phyloP scores from a whole-genome alignment of 495 filamentous ascomycete species.

The Melanomma pulvis-pyrius region DNA sequence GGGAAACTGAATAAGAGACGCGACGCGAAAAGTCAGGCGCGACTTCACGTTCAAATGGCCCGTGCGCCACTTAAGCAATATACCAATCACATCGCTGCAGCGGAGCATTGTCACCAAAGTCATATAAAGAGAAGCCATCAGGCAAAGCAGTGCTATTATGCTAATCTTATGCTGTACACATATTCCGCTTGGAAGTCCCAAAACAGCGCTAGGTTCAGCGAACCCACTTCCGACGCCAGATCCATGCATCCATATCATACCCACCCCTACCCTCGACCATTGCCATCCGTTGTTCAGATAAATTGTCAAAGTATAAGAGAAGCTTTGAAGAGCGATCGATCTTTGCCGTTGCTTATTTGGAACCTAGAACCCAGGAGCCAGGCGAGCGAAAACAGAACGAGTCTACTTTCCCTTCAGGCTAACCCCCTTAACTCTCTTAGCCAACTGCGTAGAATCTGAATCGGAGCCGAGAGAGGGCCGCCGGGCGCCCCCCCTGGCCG shows the following conservation, averaged over 20 bases:
- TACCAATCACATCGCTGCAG: constrained; percentile 15
- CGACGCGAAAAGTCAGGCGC: constrained; percentile 25
- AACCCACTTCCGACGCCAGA: background rate
- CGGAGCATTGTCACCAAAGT: background rate
- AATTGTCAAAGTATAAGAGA: no score
- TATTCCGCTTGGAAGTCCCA: background rate
- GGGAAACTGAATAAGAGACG: constrained; percentile 10
- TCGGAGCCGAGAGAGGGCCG: constrained; percentile 37
- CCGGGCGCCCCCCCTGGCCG: constrained; percentile 39
- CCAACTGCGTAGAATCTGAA: constrained; percentile 67
- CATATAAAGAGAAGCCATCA: background rate
- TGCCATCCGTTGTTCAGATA: background rate
- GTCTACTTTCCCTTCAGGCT: constrained; percentile 64
- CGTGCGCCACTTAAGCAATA: background rate
- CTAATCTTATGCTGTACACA: background rate
- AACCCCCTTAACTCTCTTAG: constrained; percentile 99
- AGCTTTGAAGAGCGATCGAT: background rate
- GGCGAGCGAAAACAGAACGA: background rate
- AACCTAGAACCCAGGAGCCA: background rate
- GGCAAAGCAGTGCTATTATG: constrained; percentile 4
- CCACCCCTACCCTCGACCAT: background rate
- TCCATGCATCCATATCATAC: background rate
- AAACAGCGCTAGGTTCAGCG: background rate
- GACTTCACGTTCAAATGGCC: constrained; percentile 26
- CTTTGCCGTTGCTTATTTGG: background rate